A percentile compares a stretch with the other conserved stretches of the same genome.
Conservation (phyloP, 2,329 filamentous ascomycete species). For the Penicillium sp. region DNA sequence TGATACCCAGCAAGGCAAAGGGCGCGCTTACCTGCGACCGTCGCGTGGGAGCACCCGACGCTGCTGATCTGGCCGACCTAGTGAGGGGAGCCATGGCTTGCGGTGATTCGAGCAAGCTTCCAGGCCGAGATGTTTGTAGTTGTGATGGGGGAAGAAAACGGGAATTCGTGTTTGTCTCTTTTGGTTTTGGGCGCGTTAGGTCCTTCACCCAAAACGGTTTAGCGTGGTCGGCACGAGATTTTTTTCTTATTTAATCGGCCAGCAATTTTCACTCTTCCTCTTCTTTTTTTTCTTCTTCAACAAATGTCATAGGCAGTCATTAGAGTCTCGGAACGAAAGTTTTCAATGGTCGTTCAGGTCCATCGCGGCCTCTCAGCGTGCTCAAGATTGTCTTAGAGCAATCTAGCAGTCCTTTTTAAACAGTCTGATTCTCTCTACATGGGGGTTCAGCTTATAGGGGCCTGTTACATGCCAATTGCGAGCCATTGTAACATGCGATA, state of each 20-base stretch:
- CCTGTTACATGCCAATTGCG: slow-evolving; percentile 50
- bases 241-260: slow-evolving; percentile 28
- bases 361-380: slow-evolving; percentile 82
- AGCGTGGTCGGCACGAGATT: slow-evolving; percentile 41
- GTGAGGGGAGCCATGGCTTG: slow-evolving; percentile 49
- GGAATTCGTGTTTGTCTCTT: slow-evolving; percentile 40
- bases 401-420: slow-evolving; percentile 73
- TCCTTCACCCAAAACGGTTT: slow-evolving; percentile 35
- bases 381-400: slow-evolving; percentile 96
- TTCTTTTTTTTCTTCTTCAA: slow-evolving; percentile 57
- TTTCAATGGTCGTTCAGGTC: slow-evolving; percentile 92
- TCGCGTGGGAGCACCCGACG: slow-evolving; percentile 7
- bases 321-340: slow-evolving; percentile 98
- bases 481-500: slow-evolving; percentile 13
- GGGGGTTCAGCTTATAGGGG: slow-evolving; percentile 58
- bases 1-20: slow-evolving; percentile 15
- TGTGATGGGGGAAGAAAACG: slow-evolving; percentile 29
- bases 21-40: slow-evolving; percentile 28
- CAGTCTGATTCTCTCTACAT: slow-evolving; percentile 66
- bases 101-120: slow-evolving; percentile 10
- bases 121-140: slow-evolving; percentile 7
- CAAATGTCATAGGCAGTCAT: slow-evolving; percentile 80
- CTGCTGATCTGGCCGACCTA: slow-evolving; percentile 39
- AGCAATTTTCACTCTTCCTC: slow-evolving; percentile 46
- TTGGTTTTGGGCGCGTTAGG: slow-evolving; percentile 43